Base-by-base conservation (phyloP, 129 eudicot species). In the Lonicera japonica region DNA sequence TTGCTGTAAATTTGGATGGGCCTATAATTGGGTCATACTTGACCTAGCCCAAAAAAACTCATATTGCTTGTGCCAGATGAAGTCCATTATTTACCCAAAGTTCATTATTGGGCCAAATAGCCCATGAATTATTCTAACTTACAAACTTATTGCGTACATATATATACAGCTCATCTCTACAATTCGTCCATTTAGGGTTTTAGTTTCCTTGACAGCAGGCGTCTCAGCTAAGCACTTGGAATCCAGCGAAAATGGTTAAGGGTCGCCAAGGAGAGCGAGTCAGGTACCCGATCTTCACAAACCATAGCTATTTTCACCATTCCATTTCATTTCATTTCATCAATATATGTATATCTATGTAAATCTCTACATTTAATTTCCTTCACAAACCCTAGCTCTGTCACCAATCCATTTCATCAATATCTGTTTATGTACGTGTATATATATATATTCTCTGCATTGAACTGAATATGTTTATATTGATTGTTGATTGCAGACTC, bases 181-280 rank as follows among this genome's bases (percentile, higher is more conserved):
- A 2, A 7, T 29, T 15, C 60, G 19, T 23, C 25, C 8, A 29
- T 16, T 22, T 80, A 80, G 86, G 86, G 79, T 80, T 80, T 76
- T 60, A 50, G 59, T 50, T 16, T 58, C 53, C 77, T 15, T 61
- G 70, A 45, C 19, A 23, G 23, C 67, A 50, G 69, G 36, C 74
- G 21, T 57, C 75, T 25, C 56, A 18, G 0, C 54, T 18, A 38
- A 20, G 36, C 36, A 29, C 36, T 29, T 29, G 4, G 36, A 29
- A 6, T 29, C 65, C 68, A 63, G 11, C 76, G 61, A 72, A 79
- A 71, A 91, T 87, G 97, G 97, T 84, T 80, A 91, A 91, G 64
- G 97, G 84, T 21, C 80, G 95, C 36, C 95, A 91, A 78, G 97
- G 97, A 41, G 97, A 91, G 70, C 87, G 97, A 34, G 86, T 84